Evolutionary conservation across 2,329 filamentous ascomycete species (phyloP), one percentile per base, ranked within the genome.

Genomic region (Clonostachys chloroleuca): DNA sequence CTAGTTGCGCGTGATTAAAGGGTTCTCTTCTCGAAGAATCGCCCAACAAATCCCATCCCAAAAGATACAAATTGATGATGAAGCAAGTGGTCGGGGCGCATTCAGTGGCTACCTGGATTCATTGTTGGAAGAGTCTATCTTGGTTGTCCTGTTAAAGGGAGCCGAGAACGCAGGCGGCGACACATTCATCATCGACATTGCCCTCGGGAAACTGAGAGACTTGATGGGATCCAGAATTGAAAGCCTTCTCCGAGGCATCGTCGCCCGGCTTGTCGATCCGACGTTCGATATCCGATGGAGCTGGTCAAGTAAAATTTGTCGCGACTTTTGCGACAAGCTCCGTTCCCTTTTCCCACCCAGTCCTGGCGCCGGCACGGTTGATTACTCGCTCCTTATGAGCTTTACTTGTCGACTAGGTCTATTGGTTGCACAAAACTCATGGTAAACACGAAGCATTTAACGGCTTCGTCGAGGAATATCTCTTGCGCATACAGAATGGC

Each of bases 401-500:
- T 72, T 72, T 46, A 55, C 66, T 9, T 69, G 61, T 30, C 59
- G 57, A 1, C 56, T 59, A 2, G 56, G 56, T 9, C 58, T 53
- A 6, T 63, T 61, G 40, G 49, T 49, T 14, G 51, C 54, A 48
- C 54, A 55, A 13, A 53, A 54, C 6, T 51, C 63, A 8, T 51
- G 56, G 18, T 59, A 69, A 68, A 48, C 65, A 59, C 43, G 60
- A 63, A 18, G 61, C 70, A 9, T 69, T 69, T 0, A 60, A 55
- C 16, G 69, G 70, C 0, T 52, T 70, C 7, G 68, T 63, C 2
- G 69, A 74, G 69, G 69, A 73, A 52, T 73, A 71, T 43, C 59
- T 74, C 1, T 59, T 67, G 10, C 58, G 59, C 13, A 66, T 71
- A 47, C 60, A 60, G 44, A 68, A 60, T 43, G 69, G 69, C 6